Evolutionary conservation across 1,139 yeast genomes (phyloP).

Genomic region (Candida pseudoviswanathii): DNA sequence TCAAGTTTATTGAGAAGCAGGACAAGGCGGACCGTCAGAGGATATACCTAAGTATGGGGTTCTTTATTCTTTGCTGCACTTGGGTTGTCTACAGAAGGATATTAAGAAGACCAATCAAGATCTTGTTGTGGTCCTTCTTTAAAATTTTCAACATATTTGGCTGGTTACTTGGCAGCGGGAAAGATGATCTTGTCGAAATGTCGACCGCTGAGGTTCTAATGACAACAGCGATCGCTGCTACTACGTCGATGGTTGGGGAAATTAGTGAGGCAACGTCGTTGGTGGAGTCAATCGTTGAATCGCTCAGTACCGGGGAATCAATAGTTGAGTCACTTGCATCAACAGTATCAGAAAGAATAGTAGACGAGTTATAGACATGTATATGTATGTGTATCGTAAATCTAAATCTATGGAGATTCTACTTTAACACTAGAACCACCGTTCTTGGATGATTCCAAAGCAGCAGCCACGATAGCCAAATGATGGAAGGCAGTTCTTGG

Average conservation of each 20-base stretch:
- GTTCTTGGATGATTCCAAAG: conserved; percentile 65
- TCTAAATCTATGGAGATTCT: conserved; percentile 21
- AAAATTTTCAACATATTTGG: conserved; percentile 46
- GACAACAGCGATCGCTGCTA: conserved; percentile 7
- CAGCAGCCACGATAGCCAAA: conserved; percentile 85
- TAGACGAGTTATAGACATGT: conserved; percentile 13
- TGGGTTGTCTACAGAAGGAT: conserved; percentile 72
- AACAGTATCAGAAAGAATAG: conserved; percentile 7
- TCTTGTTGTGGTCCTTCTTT: conserved; percentile 60
- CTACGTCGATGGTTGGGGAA: conserved; percentile 3
- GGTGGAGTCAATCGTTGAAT: not conserved
- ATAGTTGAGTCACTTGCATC: not conserved
- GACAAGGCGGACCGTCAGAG: conserved; percentile 62
- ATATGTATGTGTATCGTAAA: not conserved
- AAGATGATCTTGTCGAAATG: not conserved
- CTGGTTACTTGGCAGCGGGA: conserved; percentile 21
- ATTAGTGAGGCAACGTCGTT: not conserved
- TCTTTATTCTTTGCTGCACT: conserved; percentile 54
- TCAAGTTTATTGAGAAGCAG: conserved; percentile 66
- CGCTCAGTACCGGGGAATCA: too few relatives aligned
- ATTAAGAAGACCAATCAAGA: conserved; percentile 54
- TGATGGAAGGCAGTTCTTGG: conserved; percentile 89
- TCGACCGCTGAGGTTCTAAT: conserved; percentile 8
- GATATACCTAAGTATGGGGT: conserved; percentile 60
- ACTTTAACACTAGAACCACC: conserved; percentile 63